Base-by-base conservation (phyloP, 2,329 filamentous ascomycete genomes). In the Diaporthe sp. region DNA sequence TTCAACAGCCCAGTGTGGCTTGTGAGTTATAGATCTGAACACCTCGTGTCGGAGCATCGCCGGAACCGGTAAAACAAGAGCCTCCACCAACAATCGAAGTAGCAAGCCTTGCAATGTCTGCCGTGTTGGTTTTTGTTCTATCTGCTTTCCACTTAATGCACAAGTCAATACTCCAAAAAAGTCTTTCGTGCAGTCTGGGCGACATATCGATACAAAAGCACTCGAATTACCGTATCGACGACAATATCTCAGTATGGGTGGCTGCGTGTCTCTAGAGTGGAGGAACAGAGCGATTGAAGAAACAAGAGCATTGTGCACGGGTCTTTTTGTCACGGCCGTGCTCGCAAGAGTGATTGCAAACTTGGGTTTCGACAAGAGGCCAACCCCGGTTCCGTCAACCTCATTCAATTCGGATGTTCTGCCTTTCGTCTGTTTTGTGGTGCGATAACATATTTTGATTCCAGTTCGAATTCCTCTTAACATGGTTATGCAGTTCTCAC, bases 311-410 rank as follows among this genome's bases (percentile, higher is more conserved):
- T 37, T 68, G 19, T 68, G 62, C 46, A 51, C 31, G 1, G 62
- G 62, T 25, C 46, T 68, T 3, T 68, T 68, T 25, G 31, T 68
- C 17, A 68, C 62, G 22, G 62, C 44, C 46, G 31, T 68, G 31
- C 62, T 68, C 3, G 44, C 62, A 22, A 68, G 62, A 17, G 12
- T 53, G 22, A 68, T 68, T 25, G 31, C 31, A 15, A 68, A 39
- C 13, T 68, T 37, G 13, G 62, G 62, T 22, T 68, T 68, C 12
- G 62, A 68, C n/a, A 34, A 17, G 10, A 51, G 62, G 28, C 28
- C 44, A 51, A 51, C 19, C 3, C 44, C 44, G 13, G 31, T 51
- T 13, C 31, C 25, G 25, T 25, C 31, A 25, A 53, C 28, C 2
- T 25, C 31, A 3, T 25, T 51, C 44, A 68, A 68, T 25, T n/a